These are phyloP conservation scores for Monascus ruber DNA, from an alignment of 2,329 filamentous ascomycete genomes.

Conservation along the genomic window DNA sequence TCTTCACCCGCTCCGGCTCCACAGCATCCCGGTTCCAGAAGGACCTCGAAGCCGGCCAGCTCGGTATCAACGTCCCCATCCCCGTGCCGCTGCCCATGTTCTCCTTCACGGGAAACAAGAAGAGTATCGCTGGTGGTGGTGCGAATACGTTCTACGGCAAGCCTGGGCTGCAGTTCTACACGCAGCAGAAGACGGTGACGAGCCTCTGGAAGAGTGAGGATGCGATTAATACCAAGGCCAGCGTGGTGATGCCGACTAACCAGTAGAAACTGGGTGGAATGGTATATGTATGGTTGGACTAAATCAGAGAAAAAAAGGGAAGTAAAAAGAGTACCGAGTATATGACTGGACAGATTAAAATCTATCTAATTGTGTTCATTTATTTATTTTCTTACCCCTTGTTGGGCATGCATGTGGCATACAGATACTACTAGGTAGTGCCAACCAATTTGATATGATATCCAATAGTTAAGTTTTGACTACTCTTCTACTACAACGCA, in stretches of 20 bases:
- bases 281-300: neutral
- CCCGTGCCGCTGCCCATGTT: slow-evolving; percentile 53
- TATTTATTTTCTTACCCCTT: no score
- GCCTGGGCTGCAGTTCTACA: slow-evolving; percentile 88
- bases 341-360: neutral
- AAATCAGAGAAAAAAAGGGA: neutral
- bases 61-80: slow-evolving; percentile 57
- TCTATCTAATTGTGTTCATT: no score
- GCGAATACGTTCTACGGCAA: slow-evolving; percentile 92
- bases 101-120: slow-evolving; percentile 65
- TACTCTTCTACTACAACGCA: no score
- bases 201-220: slow-evolving; percentile 80
- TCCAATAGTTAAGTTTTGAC: no score
- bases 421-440: no score
- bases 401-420: no score
- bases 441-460: no score
- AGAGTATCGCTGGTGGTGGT: slow-evolving; percentile 80
- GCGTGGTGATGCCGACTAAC: slow-evolving; percentile 76
- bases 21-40: slow-evolving; percentile 53
- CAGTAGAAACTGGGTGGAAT: slow-evolving; percentile 9
- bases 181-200: slow-evolving; percentile 95
- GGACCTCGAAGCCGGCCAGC: slow-evolving; percentile 55
- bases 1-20: slow-evolving; percentile 53
- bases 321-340: neutral
- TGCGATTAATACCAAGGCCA: slow-evolving; percentile 72